Evolutionary conservation across 768 basidiomycete species (phyloP).

Genomic region (Pisolithus sp.): DNA sequence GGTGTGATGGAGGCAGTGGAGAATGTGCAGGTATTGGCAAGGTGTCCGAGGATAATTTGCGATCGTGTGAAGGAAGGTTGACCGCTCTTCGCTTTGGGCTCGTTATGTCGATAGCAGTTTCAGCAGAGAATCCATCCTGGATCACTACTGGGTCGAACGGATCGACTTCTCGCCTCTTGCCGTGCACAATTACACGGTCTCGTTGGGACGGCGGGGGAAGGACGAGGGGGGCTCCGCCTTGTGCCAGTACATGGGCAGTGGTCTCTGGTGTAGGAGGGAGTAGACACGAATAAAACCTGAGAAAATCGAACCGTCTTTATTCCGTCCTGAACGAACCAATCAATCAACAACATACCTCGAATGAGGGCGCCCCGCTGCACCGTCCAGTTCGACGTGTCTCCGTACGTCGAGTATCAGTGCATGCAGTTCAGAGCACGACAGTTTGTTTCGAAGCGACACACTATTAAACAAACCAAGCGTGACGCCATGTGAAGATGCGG

Average conservation of each 20-base stretch:
- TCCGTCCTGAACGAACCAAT: no score
- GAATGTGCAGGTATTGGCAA: slow-evolving; percentile 19
- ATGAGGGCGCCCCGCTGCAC: slow-evolving; percentile 26
- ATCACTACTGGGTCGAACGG: not conserved
- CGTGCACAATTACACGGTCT: not conserved
- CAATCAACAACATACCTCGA: slow-evolving; percentile 10
- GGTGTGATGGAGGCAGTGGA: slow-evolving; percentile 18
- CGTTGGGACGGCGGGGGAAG: not conserved
- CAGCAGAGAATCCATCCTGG: slow-evolving; percentile 5
- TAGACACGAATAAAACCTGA: slow-evolving; percentile 60
- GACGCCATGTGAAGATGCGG: not conserved
- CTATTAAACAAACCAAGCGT: slow-evolving; percentile 31
- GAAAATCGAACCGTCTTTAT: not conserved
- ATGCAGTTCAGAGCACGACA: slow-evolving; percentile 65
- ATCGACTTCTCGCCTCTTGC: not conserved
- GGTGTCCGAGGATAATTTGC: slow-evolving; percentile 10
- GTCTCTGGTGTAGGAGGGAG: slow-evolving; percentile 70
- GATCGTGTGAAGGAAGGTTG: not conserved
- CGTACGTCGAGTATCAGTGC: slow-evolving; percentile 68
- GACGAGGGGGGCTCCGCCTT: slow-evolving; percentile 43
- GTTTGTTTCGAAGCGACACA: slow-evolving; percentile 74
- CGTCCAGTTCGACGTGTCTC: slow-evolving; percentile 67
- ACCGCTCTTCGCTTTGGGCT: slow-evolving; percentile 7
- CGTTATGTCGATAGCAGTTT: slow-evolving; percentile 12
- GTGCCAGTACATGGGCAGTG: slow-evolving; percentile 59